A percentile compares a stretch with the other conserved stretches of the same genome.
Conservation (phyloP, 1,284 basidiomycete species). For the Cystobasidium sp. region DNA sequence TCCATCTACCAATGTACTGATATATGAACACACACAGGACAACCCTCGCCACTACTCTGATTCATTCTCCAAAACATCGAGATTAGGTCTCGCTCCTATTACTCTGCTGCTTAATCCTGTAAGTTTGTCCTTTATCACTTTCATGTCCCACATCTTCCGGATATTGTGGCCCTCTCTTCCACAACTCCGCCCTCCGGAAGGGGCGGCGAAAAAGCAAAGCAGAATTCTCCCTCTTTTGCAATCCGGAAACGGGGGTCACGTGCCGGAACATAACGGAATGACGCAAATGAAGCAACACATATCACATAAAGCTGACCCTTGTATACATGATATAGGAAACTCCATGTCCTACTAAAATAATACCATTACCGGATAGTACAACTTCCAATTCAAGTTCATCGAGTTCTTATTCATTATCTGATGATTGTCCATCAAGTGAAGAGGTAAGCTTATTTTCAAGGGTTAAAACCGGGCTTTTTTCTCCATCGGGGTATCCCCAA, state of each 20-base stretch:
- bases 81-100: constrained; percentile 31
- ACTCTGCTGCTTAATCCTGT: constrained; percentile 29
- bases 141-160: too few species aligned
- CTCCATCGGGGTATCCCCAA: too few species aligned
- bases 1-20: neutral
- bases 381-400: too few species aligned
- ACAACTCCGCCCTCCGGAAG: constrained; percentile 8
- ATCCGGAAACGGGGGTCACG: neutral
- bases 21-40: neutral
- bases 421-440: too few species aligned
- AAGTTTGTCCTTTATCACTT: neutral
- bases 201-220: too few species aligned
- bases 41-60: constrained; percentile 13
- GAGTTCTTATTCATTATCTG: constrained; percentile 7
- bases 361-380: neutral
- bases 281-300: too few species aligned
- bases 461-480: too few species aligned
- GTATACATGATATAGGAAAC: neutral
- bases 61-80: constrained; percentile 5
- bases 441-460: too few species aligned
- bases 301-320: neutral
- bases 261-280: constrained; percentile 12
- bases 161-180: neutral
- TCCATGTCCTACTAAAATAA: constrained; percentile 15
- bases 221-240: neutral